Base-by-base conservation (phyloP, 2,329 filamentous ascomycete genomes). In the Camptophora hylomeconis region DNA sequence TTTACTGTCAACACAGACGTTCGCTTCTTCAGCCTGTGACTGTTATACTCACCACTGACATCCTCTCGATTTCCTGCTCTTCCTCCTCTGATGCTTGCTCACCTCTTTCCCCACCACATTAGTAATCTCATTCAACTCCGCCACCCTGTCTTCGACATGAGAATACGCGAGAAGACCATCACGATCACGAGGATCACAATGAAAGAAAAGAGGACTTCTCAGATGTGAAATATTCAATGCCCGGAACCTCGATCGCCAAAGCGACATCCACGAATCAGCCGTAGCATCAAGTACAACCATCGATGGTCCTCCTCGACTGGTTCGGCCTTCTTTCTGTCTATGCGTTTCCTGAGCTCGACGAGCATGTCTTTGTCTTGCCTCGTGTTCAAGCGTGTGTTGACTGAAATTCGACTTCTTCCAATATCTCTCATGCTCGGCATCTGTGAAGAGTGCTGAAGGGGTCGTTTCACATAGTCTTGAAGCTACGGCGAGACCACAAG, bases 131-230 rank as follows among this genome's bases (percentile, higher is more conserved):
- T 68, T 60, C 6, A 84, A 52, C 44, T 87, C 78, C 5, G 55
- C 52, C 33, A 72, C 65, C n/a, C 72, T 56, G 0, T 65, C 64
- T 11, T 66, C 58, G 32, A 68, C 63, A 42, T 79, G 72, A 0
- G 77, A 67, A 51, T 75, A 80, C 1, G 72, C 75, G 13, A 86
- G 55, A 42, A 87, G 55, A 0, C 75, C 75, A 54, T 87, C 80
- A 2, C 79, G 63, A 50, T 87, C 80, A 1, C 68, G 61, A 0
- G 80, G 80, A 45, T 87, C 80, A 9, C 81, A 63, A 46, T 89
- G 80, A 57, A 83, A 87, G 45, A 86, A 79, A 75, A 87, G 80
- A 0, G 79, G 80, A 40, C 78, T 84, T 10, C 80, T 65, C 20
- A 89, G 57, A 43, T 84, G 71, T 2, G 67, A 62, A 25, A 87